A percentile compares a stretch with the other conserved stretches of the same genome.
Conservation (phyloP, 1,139 yeast genomes). For the Saccharomyces hybrid region DNA sequence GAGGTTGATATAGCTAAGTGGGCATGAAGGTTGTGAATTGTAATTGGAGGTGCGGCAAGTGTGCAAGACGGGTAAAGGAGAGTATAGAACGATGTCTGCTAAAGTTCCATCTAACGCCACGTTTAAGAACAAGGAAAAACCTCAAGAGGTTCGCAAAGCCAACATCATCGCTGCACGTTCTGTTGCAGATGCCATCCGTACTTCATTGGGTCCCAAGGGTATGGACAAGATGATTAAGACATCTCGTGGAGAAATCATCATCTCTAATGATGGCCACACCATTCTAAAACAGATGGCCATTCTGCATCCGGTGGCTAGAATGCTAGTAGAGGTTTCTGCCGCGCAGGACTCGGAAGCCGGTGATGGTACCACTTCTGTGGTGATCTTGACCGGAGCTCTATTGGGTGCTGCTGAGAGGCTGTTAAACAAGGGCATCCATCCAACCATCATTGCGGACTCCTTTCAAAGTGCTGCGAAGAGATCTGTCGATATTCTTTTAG, state of each 20-base stretch:
- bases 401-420: constrained; percentile 91
- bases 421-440: constrained; percentile 87
- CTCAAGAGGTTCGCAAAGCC: constrained; percentile 90
- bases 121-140: constrained; percentile 91
- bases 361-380: constrained; percentile 97
- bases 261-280: constrained; percentile 97
- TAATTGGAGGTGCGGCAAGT: neutral
- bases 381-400: constrained; percentile 87
- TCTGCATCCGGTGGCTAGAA: constrained; percentile 95
- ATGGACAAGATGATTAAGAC: constrained; percentile 99
- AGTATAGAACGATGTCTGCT: constrained; percentile 17
- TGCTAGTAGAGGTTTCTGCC: constrained; percentile 94
- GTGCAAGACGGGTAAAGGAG: neutral
- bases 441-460: constrained; percentile 88
- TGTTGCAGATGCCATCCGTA: constrained; percentile 95
- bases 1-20: neutral
- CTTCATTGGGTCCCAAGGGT: constrained; percentile 97
- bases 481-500: constrained; percentile 76
- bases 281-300: constrained; percentile 96
- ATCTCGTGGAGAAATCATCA: constrained; percentile 82
- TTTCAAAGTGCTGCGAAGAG: constrained; percentile 90
- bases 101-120: constrained; percentile 69
- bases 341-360: constrained; percentile 99
- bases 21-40: neutral
- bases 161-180: constrained; percentile 95